Percentiles rank a stretch among this genome's conserved stretches.
These are phyloP conservation scores for Gomphus bonarii DNA, from an alignment of 1,284 basidiomycete genomes.

Conservation along the genomic window DNA sequence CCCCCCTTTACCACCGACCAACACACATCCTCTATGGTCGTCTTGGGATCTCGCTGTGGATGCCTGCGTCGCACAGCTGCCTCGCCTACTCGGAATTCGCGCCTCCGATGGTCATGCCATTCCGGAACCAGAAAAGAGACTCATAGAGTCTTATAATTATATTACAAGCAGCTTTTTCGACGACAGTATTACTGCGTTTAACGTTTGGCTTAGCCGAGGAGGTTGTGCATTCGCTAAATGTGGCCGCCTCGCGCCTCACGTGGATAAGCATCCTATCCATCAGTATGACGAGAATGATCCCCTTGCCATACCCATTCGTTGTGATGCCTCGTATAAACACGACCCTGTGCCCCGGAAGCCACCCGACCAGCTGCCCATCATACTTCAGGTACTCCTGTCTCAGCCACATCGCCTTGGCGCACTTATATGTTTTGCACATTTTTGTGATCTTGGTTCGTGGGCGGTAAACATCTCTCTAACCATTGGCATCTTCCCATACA, in stretches of 20 bases:
- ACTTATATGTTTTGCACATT: conserved; percentile 93
- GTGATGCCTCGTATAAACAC: conserved; percentile 21
- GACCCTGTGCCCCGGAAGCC: conserved; percentile 75
- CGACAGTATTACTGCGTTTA: conserved; percentile 94
- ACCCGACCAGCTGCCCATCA: conserved; percentile 94
- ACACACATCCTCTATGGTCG: conserved; percentile 93
- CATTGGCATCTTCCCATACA: conserved; percentile 99
- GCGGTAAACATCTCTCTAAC: conserved; percentile 94
- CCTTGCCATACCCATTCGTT: conserved; percentile 24
- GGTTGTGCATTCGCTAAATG: conserved; percentile 50
- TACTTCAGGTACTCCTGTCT: conserved; percentile 92
- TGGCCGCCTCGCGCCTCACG: conserved; percentile 4
- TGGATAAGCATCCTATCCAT: conserved; percentile 13
- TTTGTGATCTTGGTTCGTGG: conserved; percentile 97
- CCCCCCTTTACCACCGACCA: conserved; percentile 86
- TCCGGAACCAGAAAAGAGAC: conserved; percentile 21
- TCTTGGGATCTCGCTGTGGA: conserved; percentile 98
- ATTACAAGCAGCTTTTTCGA: conserved; percentile 91
- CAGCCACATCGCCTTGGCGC: conserved; percentile 94
- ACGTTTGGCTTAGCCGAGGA: conserved; percentile 94
- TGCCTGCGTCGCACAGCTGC: conserved; percentile 88
- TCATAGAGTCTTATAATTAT: conserved; percentile 54
- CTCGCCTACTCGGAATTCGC: conserved; percentile 70
- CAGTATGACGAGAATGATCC: conserved; percentile 27
- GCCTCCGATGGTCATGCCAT: conserved; percentile 22